Base-by-base conservation (phyloP, 225 moss, liverwort and hornwort genomes). In the Polytrichum commune region DNA sequence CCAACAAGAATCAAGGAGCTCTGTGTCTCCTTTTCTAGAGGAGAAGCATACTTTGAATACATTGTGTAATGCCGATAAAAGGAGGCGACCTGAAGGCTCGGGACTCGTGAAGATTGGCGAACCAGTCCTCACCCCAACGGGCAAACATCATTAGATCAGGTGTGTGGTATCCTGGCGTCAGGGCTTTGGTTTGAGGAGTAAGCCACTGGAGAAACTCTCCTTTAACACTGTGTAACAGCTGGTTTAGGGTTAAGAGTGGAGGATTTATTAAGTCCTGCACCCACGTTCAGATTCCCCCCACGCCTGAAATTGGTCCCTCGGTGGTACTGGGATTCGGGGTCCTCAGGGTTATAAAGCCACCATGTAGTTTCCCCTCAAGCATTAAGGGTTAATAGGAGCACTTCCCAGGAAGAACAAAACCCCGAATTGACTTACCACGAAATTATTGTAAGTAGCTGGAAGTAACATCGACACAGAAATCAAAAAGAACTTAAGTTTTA, bases 121-220 rank as follows among this genome's bases (percentile, higher is more conserved):
- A 67, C 60, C 79, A 85, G 69, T 67, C 54, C 18, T n/a, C 74
- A 77, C 79, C 77, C 85, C 85, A 71, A 30, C 82, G 64, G 27
- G 72, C 18, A 58, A 58, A 13, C 46, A 46, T 9, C 79, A 69
- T 75, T 1, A 74, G 77, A 73, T 72, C 69, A 62, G 38, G 61
- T 5, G 22, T 72, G 5, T 71, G 75, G 69, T 30, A 56, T 70
- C 72, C 77, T 0, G 73, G 84, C 84, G n/a, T 81, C 84, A 81
- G 81, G 46, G 35, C 81, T 84, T 84, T 56, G 84, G 0, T 84
- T 84, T 84, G 0, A 64, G 84, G 81, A 84, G 84, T 76, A 78
- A 81, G 84, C 76, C 30, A n/a, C 84, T 78, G 76, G 84, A 67
- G 66, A 71, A 84, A 70, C 68, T 84, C 81, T 84, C 84, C 84